phyloP scores from a whole-genome alignment of 2,329 filamentous ascomycete genomes.

The Scortechinia acanthostroma region DNA sequence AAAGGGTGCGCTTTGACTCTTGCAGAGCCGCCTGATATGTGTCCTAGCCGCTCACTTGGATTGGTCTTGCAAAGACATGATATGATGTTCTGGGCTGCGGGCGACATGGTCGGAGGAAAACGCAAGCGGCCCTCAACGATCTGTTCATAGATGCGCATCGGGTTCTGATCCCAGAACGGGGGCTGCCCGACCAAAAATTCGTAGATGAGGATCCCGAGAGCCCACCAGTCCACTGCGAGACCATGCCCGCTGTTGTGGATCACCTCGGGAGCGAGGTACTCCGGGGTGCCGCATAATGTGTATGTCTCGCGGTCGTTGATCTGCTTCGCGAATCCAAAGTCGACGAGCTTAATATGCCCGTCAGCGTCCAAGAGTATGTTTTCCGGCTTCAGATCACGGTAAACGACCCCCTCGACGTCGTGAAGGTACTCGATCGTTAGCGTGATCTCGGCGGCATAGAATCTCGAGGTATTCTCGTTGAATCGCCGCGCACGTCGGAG shows the following conservation, averaged over 20 bases:
- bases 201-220: constrained; percentile 59
- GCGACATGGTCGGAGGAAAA: constrained; percentile 49
- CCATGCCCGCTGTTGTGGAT: constrained; percentile 61
- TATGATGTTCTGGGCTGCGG: constrained; percentile 52
- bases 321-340: constrained; percentile 65
- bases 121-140: constrained; percentile 57
- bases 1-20: constrained; percentile 55
- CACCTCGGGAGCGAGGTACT: constrained; percentile 62
- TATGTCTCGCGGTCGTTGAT: constrained; percentile 55
- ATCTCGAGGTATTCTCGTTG: constrained; percentile 52
- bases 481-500: constrained; percentile 53
- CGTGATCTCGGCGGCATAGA: constrained; percentile 62
- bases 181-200: constrained; percentile 63
- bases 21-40: constrained; percentile 50
- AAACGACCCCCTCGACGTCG: constrained; percentile 56
- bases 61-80: constrained; percentile 55
- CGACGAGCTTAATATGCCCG: constrained; percentile 58
- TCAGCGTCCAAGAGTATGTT: constrained; percentile 50
- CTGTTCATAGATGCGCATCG: constrained; percentile 64
- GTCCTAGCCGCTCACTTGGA: constrained; percentile 52
- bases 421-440: constrained; percentile 59
- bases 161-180: constrained; percentile 64
- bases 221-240: constrained; percentile 65
- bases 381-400: constrained; percentile 35
- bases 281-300: constrained; percentile 59